Percentiles rank a stretch among this genome's conserved stretches.
These are phyloP conservation scores for Pythium insidiosum DNA, from an alignment of 352 stramenopile genomes.

Conservation along the genomic window DNA sequence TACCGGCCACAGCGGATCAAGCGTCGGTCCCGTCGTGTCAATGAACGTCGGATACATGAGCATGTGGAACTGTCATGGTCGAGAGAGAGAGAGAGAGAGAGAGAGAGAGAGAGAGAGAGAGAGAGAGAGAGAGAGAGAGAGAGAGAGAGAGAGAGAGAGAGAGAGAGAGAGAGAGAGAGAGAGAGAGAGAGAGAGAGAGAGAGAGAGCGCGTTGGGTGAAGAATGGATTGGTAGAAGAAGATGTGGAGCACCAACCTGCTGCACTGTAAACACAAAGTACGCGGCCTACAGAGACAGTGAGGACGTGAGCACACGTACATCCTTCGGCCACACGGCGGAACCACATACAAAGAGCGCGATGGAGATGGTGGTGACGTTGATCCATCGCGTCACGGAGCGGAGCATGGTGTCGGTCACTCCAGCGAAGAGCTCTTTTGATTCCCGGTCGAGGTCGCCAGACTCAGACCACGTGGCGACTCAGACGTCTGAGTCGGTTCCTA, in stretches of 20 bases:
- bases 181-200: too few relatives aligned
- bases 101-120: too few relatives aligned
- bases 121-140: too few relatives aligned
- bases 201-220: not conserved
- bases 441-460: too few relatives aligned
- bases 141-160: conserved; percentile 21
- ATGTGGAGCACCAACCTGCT: conserved; percentile 23
- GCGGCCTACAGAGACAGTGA: conserved; percentile 18
- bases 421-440: too few relatives aligned
- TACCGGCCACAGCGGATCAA: conserved; percentile 60
- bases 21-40: conserved; percentile 26
- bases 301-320: conserved; percentile 2
- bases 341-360: conserved; percentile 47
- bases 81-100: not conserved
- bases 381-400: conserved; percentile 32
- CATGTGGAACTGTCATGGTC: conserved; percentile 34
- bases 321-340: not conserved
- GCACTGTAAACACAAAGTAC: conserved; percentile 50
- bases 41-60: conserved; percentile 70
- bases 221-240: not conserved
- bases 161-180: conserved; percentile 21
- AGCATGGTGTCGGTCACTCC: too few relatives aligned
- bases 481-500: conserved; percentile 7
- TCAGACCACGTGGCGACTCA: too few relatives aligned
- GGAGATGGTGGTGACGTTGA: conserved; percentile 52